A percentile compares a stretch with the other conserved stretches of the same genome.
phyloP scores from a whole-genome alignment of 225 moss, liverwort and hornwort species.

The Physcomitrium patens region DNA sequence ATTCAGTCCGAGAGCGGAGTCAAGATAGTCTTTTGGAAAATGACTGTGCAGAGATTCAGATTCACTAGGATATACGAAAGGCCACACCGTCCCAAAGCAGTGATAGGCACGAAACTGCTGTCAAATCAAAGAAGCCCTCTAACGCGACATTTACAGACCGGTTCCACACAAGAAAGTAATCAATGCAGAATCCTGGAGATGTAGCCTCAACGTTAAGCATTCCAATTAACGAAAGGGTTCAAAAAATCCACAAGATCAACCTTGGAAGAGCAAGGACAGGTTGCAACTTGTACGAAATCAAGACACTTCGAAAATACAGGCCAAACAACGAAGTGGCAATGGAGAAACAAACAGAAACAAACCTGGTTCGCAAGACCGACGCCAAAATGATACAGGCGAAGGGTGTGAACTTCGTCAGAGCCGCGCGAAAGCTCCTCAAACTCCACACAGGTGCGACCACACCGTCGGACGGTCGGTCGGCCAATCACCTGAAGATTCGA shows the following conservation, averaged over 20 bases:
- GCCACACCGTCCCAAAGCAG: neutral
- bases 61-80: neutral
- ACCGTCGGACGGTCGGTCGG: conserved; percentile 29
- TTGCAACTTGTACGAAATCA: neutral
- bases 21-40: neutral
- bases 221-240: too few species aligned
- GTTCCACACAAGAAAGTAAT: neutral
- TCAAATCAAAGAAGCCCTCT: conserved; percentile 12
- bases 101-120: neutral
- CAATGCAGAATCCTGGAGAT: conserved; percentile 4
- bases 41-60: neutral
- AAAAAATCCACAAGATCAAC: neutral
- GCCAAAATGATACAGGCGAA: conserved; percentile 19
- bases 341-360: conserved; percentile 32
- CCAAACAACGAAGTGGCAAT: conserved; percentile 19
- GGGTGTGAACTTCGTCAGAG: conserved; percentile 44
- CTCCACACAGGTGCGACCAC: conserved; percentile 36
- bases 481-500: conserved; percentile 32
- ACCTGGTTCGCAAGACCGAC: conserved; percentile 35
- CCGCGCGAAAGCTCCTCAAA: conserved; percentile 40
- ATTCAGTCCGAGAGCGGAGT: neutral
- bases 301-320: neutral
- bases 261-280: neutral
- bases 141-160: neutral
- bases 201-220: neutral